Conservation (phyloP, 202 grass and related monocot genomes). For the Dendrocalamus latiflorus region DNA sequence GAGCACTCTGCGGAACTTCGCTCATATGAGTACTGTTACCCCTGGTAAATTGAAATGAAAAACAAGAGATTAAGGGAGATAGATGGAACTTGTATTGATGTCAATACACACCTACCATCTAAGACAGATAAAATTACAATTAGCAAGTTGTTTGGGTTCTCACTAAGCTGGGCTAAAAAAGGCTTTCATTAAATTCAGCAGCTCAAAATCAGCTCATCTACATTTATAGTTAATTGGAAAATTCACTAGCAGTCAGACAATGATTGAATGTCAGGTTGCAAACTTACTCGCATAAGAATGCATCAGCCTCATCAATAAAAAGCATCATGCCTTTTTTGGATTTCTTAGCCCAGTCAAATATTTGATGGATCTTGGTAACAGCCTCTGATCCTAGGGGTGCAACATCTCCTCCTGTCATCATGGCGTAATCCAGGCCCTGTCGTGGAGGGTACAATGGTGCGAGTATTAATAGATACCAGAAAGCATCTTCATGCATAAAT, state of each 20-base stretch:
- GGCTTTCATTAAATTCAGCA: neutral
- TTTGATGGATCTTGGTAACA: constrained; percentile 97
- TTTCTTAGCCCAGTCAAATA: constrained; percentile 98
- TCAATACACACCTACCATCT: neutral
- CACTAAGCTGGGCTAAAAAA: neutral
- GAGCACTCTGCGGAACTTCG: constrained; percentile 11
- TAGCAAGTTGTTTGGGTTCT: neutral
- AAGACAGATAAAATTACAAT: neutral
- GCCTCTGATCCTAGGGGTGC: constrained; percentile 80
- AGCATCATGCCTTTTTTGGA: constrained; percentile 81
- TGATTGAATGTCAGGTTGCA: constrained; percentile 1
- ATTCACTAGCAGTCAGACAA: neutral
- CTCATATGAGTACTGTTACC: constrained; percentile 42
- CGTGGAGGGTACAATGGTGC: neutral
- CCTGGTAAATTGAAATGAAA: constrained; percentile 44
- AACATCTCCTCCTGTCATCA: constrained; percentile 99
- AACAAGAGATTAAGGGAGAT: constrained; percentile 14
- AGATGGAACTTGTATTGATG: too few species aligned
- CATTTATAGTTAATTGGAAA: neutral
- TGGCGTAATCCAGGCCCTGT: constrained; percentile 93
- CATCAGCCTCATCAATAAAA: constrained; percentile 97
- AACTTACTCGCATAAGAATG: constrained; percentile 15
- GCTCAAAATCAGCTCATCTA: neutral
- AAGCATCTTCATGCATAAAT: neutral
- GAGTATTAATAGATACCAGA: neutral